Evolutionary conservation across 805 yeast genomes (phyloP), one percentile per base, ranked within the genome.

Genomic region (Saccharomycopsis amapae): DNA sequence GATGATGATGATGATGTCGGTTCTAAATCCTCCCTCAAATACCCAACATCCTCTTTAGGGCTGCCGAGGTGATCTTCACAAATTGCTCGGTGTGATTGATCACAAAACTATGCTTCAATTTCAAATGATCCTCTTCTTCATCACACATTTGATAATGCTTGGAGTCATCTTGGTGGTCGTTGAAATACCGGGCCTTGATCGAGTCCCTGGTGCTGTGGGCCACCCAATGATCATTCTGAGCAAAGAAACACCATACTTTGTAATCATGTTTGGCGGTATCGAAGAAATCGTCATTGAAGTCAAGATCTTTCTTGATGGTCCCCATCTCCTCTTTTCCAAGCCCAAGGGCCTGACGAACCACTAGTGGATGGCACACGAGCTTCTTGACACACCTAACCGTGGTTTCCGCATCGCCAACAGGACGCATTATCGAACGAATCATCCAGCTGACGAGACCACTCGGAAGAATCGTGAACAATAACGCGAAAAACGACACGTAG

Each of bases 201-300:
- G 41, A 48, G 10, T 66, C 68, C 31, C 79, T 62, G 2, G 80
- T 68, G 23, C 56, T 61, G 40, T 72, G 67, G 45, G 67, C 66
- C 2, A 82, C 79, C 89, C 89, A 82, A 56, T 78, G 77, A 57
- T 82, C 90, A 24, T 63, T 56, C n/a, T 59, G 61, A 4, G 82
- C 80, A 53, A 78, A 79, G 46, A 73, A 72, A 3, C 68, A 58
- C 84, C 84, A 79, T n/a, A 75, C 61, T 18, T 55, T 56, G 7
- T 49, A 37, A 10, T 51, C 45, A n/a, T n/a, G n/a, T n/a, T n/a
- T n/a, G 37, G 59, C 58, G 12, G 62, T 54, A 7, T 60, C 51
- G 24, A 73, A 69, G 46, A 71, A 69, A 56, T 71, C 62, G 40
- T 70, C 71, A 62, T 83, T 80, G 48, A 76, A 66, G 6, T 59